Conservation (phyloP, 139 green algal genomes). For the Axilococcus clingmanii region DNA sequence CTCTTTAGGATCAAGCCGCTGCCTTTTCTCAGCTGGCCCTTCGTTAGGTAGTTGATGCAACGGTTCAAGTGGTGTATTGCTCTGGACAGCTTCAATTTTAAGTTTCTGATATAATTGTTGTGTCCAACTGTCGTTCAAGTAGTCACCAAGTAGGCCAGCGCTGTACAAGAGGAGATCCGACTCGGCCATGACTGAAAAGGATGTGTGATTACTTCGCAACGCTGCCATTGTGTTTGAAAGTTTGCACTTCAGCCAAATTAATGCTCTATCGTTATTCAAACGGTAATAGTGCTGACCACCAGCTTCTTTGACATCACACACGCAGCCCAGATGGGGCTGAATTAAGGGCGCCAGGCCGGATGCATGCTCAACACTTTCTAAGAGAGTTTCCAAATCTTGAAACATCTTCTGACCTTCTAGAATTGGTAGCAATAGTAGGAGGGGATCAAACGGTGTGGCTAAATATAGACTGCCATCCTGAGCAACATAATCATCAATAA, state of each 20-base stretch:
- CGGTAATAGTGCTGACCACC: constrained; percentile 24
- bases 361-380: too few species aligned
- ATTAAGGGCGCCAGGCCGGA: background rate
- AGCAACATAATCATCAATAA: constrained; percentile 24
- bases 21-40: constrained; percentile 7
- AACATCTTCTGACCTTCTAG: constrained; percentile 29
- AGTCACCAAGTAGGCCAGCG: constrained; percentile 30
- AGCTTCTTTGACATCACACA: constrained; percentile 30
- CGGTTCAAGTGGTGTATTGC: background rate
- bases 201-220: constrained; percentile 6
- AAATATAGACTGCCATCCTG: constrained; percentile 46
- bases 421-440: constrained; percentile 49
- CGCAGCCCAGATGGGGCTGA: constrained; percentile 6
- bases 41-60: background rate
- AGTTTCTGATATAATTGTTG: constrained; percentile 3
- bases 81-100: background rate
- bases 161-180: constrained; percentile 20
- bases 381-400: constrained; percentile 14
- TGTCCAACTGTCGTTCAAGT: constrained; percentile 19
- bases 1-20: constrained; percentile 33
- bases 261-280: constrained; percentile 19
- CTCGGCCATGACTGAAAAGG: constrained; percentile 21
- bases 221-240: constrained; percentile 5
- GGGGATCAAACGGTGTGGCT: constrained; percentile 33
- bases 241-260: constrained; percentile 28